A percentile compares a stretch with the other conserved stretches of the same genome.
Conservation (phyloP, 2,329 filamentous ascomycete species). For the Fusarium sp. region DNA sequence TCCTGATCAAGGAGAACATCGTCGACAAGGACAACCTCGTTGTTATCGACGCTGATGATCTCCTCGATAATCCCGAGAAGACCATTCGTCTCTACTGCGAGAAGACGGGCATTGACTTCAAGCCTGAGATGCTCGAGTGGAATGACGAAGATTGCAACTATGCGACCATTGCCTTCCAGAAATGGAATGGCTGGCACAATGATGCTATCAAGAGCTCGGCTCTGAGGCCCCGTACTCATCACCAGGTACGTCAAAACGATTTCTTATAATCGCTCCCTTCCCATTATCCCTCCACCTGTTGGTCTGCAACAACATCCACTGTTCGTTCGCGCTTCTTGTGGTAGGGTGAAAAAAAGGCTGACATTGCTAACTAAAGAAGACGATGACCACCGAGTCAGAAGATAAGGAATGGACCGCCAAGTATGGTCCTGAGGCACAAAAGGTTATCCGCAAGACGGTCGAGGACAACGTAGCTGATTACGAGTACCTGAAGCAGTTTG, state of each 20-base stretch:
- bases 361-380: constrained; percentile 59
- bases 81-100: constrained; percentile 84
- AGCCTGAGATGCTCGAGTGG: constrained; percentile 85
- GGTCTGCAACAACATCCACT: constrained; percentile 37
- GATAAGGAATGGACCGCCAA: constrained; percentile 78
- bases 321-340: constrained; percentile 37
- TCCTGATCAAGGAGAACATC: constrained; percentile 73
- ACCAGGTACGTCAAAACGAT: constrained; percentile 60
- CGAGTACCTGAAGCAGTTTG: constrained; percentile 82
- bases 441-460: constrained; percentile 76
- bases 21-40: constrained; percentile 81
- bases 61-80: constrained; percentile 83
- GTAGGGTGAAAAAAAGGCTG: constrained; percentile 33
- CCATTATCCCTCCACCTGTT: constrained; percentile 29
- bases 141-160: constrained; percentile 77
- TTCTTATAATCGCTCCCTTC: constrained; percentile 18
- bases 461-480: constrained; percentile 79
- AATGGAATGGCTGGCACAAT: constrained; percentile 97
- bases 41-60: constrained; percentile 91
- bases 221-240: constrained; percentile 75
- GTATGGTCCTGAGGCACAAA: constrained; percentile 77
- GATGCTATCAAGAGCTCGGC: constrained; percentile 87
- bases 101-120: constrained; percentile 81
- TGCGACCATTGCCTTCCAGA: constrained; percentile 84
- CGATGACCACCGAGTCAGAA: constrained; percentile 72